Evolutionary conservation across 2,329 filamentous ascomycete genomes (phyloP).

Genomic region (Talaromyces islandicus): DNA sequence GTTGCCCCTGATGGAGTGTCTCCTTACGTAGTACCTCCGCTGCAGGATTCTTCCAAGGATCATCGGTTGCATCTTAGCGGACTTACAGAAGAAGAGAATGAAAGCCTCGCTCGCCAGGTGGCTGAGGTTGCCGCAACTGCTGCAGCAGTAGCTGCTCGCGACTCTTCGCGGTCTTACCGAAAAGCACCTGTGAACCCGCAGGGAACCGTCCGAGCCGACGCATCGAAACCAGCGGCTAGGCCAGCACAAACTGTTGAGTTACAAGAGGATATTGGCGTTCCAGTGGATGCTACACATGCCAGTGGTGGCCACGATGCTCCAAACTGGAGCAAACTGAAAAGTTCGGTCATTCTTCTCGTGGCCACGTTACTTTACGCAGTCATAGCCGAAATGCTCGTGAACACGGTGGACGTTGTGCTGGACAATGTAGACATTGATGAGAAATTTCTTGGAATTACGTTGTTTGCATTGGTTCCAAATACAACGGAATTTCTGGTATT

Average conservation of each 20-base stretch:
- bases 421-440: slow-evolving; percentile 88
- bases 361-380: slow-evolving; percentile 93
- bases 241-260: slow-evolving; percentile 35
- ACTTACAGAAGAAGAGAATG: slow-evolving; percentile 76
- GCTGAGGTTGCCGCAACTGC: slow-evolving; percentile 92
- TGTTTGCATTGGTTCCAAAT: slow-evolving; percentile 95
- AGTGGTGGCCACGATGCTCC: slow-evolving; percentile 89
- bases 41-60: slow-evolving; percentile 44
- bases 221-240: slow-evolving; percentile 32
- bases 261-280: slow-evolving; percentile 42
- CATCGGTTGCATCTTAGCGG: slow-evolving; percentile 45
- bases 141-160: slow-evolving; percentile 76
- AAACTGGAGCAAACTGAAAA: slow-evolving; percentile 93
- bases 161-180: slow-evolving; percentile 55
- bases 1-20: slow-evolving; percentile 30
- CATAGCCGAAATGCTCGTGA: slow-evolving; percentile 93
- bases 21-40: slow-evolving; percentile 73
- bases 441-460: slow-evolving; percentile 92
- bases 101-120: slow-evolving; percentile 74
- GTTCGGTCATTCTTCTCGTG: slow-evolving; percentile 76
- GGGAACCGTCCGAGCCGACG: slow-evolving; percentile 19
- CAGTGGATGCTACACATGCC: slow-evolving; percentile 35
- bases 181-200: slow-evolving; percentile 41
- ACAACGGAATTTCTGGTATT: slow-evolving; percentile 93
- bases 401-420: slow-evolving; percentile 94